A percentile compares a stretch with the other conserved stretches of the same genome.
These are phyloP conservation scores for Prunella vulgaris DNA, from an alignment of 257 asterid genomes.

Conservation along the genomic window DNA sequence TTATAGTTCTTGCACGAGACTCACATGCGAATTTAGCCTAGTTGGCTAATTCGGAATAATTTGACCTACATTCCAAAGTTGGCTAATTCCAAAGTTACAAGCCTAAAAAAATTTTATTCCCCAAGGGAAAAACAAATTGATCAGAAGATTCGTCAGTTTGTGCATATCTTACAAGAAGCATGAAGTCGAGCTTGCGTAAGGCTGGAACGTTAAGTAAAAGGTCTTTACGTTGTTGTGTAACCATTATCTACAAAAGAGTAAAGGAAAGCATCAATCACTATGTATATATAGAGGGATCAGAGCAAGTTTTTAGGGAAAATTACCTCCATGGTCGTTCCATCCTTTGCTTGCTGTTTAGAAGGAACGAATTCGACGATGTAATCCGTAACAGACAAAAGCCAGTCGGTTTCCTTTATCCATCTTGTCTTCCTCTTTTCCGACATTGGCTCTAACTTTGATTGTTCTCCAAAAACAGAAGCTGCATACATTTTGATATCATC, in stretches of 20 bases:
- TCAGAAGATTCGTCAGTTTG: background rate
- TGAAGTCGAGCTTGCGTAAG: slow-evolving; percentile 66
- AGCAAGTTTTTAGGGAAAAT: too few species aligned
- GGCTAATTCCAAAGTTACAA: too few species aligned
- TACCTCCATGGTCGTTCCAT: slow-evolving; percentile 82
- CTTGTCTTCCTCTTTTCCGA: slow-evolving; percentile 53
- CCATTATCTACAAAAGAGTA: slow-evolving; percentile 53
- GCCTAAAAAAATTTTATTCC: too few species aligned
- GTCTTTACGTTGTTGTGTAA: slow-evolving; percentile 72
- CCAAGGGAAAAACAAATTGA: too few species aligned
- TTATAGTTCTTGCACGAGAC: too few species aligned
- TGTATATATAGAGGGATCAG: background rate
- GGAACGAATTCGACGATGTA: slow-evolving; percentile 83
- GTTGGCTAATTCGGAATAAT: too few species aligned
- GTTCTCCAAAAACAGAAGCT: slow-evolving; percentile 94
- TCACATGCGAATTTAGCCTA: too few species aligned
- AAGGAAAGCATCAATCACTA: too few species aligned
- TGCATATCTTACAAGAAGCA: slow-evolving; percentile 59
- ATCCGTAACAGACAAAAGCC: slow-evolving; percentile 82
- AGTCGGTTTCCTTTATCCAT: slow-evolving; percentile 81
- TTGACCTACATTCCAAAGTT: too few species aligned
- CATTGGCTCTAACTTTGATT: slow-evolving; percentile 76
- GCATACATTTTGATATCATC: slow-evolving; percentile 13
- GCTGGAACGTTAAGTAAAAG: slow-evolving; percentile 68
- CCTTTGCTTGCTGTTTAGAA: slow-evolving; percentile 62